Conservation (phyloP, 768 basidiomycete species). For the Leccinum ochraceum region DNA sequence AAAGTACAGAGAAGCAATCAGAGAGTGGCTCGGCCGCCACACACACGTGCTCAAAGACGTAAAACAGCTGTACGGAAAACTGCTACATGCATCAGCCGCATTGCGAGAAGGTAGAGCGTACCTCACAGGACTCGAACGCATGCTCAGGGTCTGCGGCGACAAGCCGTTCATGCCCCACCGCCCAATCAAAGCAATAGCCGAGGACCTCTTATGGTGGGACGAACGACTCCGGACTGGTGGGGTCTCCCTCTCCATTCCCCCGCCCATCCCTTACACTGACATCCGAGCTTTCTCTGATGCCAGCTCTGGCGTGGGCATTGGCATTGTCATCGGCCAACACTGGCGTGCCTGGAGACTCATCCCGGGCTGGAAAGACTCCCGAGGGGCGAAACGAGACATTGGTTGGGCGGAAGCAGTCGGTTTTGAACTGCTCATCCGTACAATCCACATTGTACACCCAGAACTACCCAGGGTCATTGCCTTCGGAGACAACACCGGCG, state of each 20-base stretch:
- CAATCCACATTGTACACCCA: neutral
- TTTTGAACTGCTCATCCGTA: neutral
- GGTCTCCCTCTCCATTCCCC: neutral
- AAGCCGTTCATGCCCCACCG: neutral
- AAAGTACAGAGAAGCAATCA: neutral
- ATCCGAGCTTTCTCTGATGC: neutral
- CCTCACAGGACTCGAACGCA: neutral
- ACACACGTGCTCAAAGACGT: neutral
- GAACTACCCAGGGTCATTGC: neutral
- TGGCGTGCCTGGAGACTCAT: neutral
- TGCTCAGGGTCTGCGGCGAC: neutral
- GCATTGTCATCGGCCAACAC: neutral
- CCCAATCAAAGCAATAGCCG: neutral
- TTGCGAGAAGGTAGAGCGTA: neutral
- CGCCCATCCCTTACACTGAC: neutral
- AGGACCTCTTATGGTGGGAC: neutral
- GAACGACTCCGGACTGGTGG: neutral
- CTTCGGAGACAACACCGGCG: neutral
- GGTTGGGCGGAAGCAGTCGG: neutral
- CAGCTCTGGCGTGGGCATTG: neutral
- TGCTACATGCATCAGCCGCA: neutral
- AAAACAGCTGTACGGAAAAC: neutral
- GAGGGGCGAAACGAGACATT: neutral
- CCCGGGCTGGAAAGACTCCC: neutral
- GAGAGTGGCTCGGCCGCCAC: fast-evolving